Evolutionary conservation across 2,329 filamentous ascomycete species (phyloP), one percentile per base, ranked within the genome.

Genomic region (Biscogniauxia mediterranea): DNA sequence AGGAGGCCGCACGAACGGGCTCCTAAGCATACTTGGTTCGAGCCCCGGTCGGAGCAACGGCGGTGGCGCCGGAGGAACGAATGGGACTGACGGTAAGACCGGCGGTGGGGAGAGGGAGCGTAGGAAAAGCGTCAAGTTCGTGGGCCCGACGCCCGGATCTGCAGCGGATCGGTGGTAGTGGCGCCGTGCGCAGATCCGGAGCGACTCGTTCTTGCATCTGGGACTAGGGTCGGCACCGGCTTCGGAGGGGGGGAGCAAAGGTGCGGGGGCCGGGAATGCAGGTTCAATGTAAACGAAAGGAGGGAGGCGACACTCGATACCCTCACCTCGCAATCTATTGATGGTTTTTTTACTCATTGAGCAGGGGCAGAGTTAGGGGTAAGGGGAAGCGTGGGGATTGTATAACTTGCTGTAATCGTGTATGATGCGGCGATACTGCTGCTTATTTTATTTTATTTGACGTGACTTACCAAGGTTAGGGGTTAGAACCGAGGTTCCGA

Each of bases 41-140:
- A 85, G 82, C 58, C 83, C 83, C 1, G 80, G 70, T n/a, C 69
- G 71, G 1, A 58, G 63, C 15, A 61, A 67, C 50, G 63, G 60
- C n/a, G 61, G 59, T 13, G 54, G 57, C 0, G 46, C 32, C 20
- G 59, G 59, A 5, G 26, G 59, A 5, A 20, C 50, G 3, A 57
- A 54, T 6, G 49, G 63, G 63, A 59, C 71, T 3, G 73, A 66
- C 26, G 72, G 72, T 1, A 71, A 70, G 1, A 81, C 72, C 5
- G 73, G 66, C 25, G 72, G 72, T 1, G 71, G 70, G 1, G 81
- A 83, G 54, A 73, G 83, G 61, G 85, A 87, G 70, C 77, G 84
- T 64, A 79, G 85, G 70, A 88, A 87, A 79, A 88, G 85, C 64
- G 86, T 89, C 67, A 89, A 88, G 76, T 86, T 88, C 73, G 81